These are phyloP conservation scores for Kwoniella europaea DNA, from an alignment of 768 basidiomycete genomes.

Conservation along the genomic window DNA sequence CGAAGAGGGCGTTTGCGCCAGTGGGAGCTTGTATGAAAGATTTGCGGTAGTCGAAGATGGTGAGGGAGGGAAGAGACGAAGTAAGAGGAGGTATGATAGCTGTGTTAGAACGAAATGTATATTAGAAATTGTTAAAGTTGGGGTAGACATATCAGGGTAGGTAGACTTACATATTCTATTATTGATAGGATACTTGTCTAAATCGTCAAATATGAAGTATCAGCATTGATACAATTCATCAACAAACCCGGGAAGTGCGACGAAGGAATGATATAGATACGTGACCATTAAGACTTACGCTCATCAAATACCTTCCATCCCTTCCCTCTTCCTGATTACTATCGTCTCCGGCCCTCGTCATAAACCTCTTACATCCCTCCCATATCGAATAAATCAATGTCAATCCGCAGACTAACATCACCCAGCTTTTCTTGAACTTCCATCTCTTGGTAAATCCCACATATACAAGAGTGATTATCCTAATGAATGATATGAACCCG, in stretches of 20 bases:
- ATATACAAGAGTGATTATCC: slow-evolving; percentile 12
- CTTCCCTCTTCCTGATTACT: not conserved
- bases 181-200: slow-evolving; percentile 38
- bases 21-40: slow-evolving; percentile 13
- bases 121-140: not conserved
- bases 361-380: slow-evolving; percentile 32
- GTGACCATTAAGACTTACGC: slow-evolving; percentile 4
- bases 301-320: not conserved
- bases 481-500: not conserved
- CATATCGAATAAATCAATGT: slow-evolving; percentile 36
- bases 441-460: slow-evolving; percentile 36
- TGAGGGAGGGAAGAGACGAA: slow-evolving; percentile 42
- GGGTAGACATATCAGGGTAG: not conserved
- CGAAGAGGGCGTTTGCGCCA: slow-evolving; percentile 8
- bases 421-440: slow-evolving; percentile 37
- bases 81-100: slow-evolving; percentile 41
- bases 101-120: slow-evolving; percentile 3
- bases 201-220: not conserved
- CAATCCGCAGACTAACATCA: slow-evolving; percentile 27
- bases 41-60: slow-evolving; percentile 17
- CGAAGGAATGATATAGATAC: too few species aligned
- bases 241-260: too few species aligned
- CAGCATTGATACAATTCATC: too few species aligned
- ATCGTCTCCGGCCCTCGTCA: slow-evolving; percentile 10
- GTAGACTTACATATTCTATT: slow-evolving; percentile 42